phyloP scores from a whole-genome alignment of 1,139 yeast species.

The Entelexis paramagnoliae region DNA sequence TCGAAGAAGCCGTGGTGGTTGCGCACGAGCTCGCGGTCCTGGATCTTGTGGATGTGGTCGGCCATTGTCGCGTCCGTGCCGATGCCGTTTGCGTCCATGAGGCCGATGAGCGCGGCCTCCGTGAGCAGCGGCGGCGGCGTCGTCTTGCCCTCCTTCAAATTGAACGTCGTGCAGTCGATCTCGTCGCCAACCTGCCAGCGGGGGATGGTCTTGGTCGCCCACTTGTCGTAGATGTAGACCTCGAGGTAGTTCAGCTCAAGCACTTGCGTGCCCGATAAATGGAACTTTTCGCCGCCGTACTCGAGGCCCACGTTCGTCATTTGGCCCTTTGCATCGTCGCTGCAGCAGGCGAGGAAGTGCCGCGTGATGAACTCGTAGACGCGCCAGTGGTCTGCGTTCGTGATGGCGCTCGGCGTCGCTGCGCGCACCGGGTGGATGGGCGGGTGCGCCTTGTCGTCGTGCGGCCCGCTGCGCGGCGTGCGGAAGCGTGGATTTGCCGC shows the following conservation, averaged over 20 bases:
- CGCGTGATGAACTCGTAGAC: slow-evolving; percentile 84
- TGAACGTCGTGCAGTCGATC: slow-evolving; percentile 45
- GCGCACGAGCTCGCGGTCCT: slow-evolving; percentile 53
- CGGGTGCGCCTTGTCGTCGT: slow-evolving; percentile 95
- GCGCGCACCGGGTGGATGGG: slow-evolving; percentile 80
- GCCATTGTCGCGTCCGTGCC: slow-evolving; percentile 99
- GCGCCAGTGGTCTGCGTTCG: slow-evolving; percentile 40
- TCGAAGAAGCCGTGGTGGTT: slow-evolving; percentile 39
- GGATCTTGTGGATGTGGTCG: slow-evolving; percentile 82
- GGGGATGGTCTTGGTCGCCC: slow-evolving; percentile 70
- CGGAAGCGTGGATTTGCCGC: slow-evolving; percentile 36
- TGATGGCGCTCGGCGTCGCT: slow-evolving; percentile 18
- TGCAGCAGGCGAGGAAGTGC: slow-evolving; percentile 84
- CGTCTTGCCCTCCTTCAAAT: slow-evolving; percentile 64
- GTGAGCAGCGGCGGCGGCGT: slow-evolving; percentile 75
- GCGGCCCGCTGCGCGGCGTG: slow-evolving; percentile 65
- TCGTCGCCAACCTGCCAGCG: slow-evolving; percentile 47
- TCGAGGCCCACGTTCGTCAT: slow-evolving; percentile 50
- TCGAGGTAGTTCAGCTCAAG: slow-evolving; percentile 66
- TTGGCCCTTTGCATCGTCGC: slow-evolving; percentile 78
- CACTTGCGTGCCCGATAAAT: slow-evolving; percentile 63
- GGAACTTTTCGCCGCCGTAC: slow-evolving; percentile 73
- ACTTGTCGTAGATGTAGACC: slow-evolving; percentile 63
- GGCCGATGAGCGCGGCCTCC: slow-evolving; percentile 79
- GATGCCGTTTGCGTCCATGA: slow-evolving; percentile 95